Evolutionary conservation across 768 basidiomycete species (phyloP), one percentile per base, ranked within the genome.

Genomic region (Tulasnella sp.): DNA sequence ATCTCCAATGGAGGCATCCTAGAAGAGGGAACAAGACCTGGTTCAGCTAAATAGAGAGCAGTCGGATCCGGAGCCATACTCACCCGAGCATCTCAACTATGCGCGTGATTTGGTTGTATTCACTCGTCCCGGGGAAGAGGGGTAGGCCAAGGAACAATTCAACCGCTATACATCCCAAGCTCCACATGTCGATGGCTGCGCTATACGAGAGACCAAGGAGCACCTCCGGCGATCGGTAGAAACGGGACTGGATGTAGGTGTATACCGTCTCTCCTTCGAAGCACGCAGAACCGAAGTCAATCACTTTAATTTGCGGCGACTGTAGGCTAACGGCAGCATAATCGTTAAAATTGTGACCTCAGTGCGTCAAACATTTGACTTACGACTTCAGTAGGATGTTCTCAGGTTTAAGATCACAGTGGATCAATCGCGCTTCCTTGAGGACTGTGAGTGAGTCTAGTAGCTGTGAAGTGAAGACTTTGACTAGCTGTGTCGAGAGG

Each of bases 181-280:
- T 93, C 96, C 96, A 99, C 92, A 99, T 97, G 71, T 99, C 96
- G 72, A 99, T 98, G 10, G 90, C 77, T 10, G 92, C 83, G 22
- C 86, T 93, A 70, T 99, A 98, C 11, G 92, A 84, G 70, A 97
- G 83, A 12, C 92, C 92, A 24, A 99, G 77, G 27, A 99, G 78
- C 17, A 99, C 96, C 73, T 99, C 96, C 11, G 96, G 96, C 1
- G 91, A 94, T 45, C 96, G 87, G 70, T 99, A 99, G 75, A 99
- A 99, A 51, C 96, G 81, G 8, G 93, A 97, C 69, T 99, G 96
- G 69, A 99, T 98, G 73, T 99, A 99, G 2, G 96, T 99, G 71
- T 99, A 99, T 44, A 98, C 92, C n/a, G 94, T 99, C 72, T 97
- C 93, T 66, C 90, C 85, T 73, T 98, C 96, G 69, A 97, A 93